phyloP scores from a whole-genome alignment of 257 asterid species.

The Solanum okadae region DNA sequence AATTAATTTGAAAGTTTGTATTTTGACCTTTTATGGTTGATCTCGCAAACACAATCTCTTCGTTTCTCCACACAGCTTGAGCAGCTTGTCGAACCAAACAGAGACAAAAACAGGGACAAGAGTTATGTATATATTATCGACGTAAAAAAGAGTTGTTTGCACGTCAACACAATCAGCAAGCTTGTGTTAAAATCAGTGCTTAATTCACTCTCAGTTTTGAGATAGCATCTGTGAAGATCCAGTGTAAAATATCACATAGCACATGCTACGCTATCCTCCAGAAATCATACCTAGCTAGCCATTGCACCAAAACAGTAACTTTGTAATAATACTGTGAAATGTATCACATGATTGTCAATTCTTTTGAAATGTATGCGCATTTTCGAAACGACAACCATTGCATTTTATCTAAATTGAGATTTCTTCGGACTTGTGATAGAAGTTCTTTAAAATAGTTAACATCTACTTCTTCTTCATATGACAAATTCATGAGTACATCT shows the following conservation, averaged over 20 bases:
- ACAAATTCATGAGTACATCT: not conserved
- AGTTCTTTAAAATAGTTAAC: no score
- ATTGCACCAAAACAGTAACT: not conserved
- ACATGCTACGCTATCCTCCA: not conserved
- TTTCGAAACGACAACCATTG: no score
- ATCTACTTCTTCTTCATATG: no score
- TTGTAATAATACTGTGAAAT: not conserved
- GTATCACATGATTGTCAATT: not conserved
- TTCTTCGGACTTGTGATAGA: no score
- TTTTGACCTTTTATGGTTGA: not conserved
- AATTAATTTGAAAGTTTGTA: no score
- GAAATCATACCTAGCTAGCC: no score
- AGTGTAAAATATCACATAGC: not conserved
- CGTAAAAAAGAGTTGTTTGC: no score
- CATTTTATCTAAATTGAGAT: no score
- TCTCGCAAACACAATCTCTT: not conserved
- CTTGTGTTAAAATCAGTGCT: no score
- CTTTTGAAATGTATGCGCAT: no score
- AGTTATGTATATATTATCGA: not conserved
- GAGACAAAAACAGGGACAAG: not conserved
- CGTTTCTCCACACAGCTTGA: not conserved
- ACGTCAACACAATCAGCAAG: no score
- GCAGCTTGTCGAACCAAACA: not conserved
- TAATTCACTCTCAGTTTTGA: not conserved
- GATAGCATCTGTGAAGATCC: not conserved